Percentiles rank a stretch among this genome's conserved stretches.
Evolutionary conservation across 768 basidiomycete genomes (phyloP).

Genomic region (Mycena polygramma): DNA sequence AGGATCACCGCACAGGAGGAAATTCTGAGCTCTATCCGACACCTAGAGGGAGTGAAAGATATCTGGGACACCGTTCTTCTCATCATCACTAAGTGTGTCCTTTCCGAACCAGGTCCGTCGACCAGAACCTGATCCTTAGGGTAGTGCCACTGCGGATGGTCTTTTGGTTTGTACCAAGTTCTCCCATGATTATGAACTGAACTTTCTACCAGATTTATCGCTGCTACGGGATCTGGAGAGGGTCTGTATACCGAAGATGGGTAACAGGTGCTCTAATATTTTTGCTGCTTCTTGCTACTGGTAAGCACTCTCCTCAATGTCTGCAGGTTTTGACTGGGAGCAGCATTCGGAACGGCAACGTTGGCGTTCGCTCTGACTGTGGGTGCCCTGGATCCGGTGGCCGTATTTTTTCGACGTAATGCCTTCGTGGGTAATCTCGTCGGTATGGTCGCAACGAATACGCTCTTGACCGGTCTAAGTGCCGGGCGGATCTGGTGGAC

Average conservation of each 20-base stretch:
- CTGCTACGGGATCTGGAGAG: conserved; percentile 15
- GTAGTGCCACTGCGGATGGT: background rate
- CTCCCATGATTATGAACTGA: background rate
- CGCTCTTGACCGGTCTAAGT: conserved; percentile 5
- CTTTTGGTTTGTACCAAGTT: background rate
- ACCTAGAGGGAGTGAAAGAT: background rate
- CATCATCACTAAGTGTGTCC: background rate
- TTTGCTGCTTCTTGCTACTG: background rate
- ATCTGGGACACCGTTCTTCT: background rate
- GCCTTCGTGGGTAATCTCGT: too few relatives aligned
- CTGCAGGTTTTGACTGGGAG: background rate
- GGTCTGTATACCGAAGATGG: background rate
- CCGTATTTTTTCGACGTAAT: background rate
- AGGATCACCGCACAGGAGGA: background rate
- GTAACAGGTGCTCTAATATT: background rate
- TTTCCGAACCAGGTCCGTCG: background rate
- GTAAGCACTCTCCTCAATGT: background rate
- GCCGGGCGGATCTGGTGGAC: conserved; percentile 22
- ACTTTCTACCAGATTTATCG: conserved; percentile 9
- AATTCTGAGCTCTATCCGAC: background rate
- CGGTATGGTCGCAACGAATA: background rate
- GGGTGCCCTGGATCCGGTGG: background rate
- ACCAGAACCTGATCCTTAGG: background rate
- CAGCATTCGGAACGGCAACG: background rate
- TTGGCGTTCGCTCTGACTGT: too few relatives aligned